Conservation (phyloP, 176 grass and related monocot genomes). For the Eragrostis curvula region DNA sequence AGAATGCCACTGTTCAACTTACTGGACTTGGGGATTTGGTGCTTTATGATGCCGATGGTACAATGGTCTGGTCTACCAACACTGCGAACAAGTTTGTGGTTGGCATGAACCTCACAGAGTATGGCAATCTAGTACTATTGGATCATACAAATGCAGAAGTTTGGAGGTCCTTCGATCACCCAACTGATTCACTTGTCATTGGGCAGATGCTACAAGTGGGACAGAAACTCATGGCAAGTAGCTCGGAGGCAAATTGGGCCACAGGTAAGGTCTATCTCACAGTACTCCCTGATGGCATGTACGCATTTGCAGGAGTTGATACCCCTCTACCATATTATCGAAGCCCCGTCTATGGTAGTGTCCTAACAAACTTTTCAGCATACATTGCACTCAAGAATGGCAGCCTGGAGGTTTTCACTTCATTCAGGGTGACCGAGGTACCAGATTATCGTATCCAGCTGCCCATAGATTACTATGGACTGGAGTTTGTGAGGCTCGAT, state of each 20-base stretch:
- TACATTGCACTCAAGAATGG: slow-evolving; percentile 43
- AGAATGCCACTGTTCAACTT: slow-evolving; percentile 52
- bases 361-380: slow-evolving; percentile 1
- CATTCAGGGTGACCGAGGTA: neutral
- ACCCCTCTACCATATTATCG: slow-evolving; percentile 39
- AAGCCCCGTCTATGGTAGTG: slow-evolving; percentile 8
- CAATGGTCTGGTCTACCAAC: slow-evolving; percentile 46
- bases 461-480: neutral
- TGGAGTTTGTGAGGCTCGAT: slow-evolving; percentile 49
- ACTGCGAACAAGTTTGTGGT: neutral
- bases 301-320: slow-evolving; percentile 39
- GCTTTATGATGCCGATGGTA: slow-evolving; percentile 42
- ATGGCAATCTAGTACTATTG: slow-evolving; percentile 54
- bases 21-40: slow-evolving; percentile 25
- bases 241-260: neutral
- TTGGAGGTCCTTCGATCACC: slow-evolving; percentile 61
- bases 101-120: slow-evolving; percentile 24
- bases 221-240: slow-evolving; percentile 35
- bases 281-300: slow-evolving; percentile 4
- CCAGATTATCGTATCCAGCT: slow-evolving; percentile 23
- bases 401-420: slow-evolving; percentile 27
- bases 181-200: slow-evolving; percentile 49
- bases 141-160: neutral
- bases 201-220: slow-evolving; percentile 27
- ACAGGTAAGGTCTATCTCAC: slow-evolving; percentile 39